These are phyloP conservation scores for Simplicillium aogashimaense DNA, from an alignment of 2,329 filamentous ascomycete genomes.

Conservation along the genomic window DNA sequence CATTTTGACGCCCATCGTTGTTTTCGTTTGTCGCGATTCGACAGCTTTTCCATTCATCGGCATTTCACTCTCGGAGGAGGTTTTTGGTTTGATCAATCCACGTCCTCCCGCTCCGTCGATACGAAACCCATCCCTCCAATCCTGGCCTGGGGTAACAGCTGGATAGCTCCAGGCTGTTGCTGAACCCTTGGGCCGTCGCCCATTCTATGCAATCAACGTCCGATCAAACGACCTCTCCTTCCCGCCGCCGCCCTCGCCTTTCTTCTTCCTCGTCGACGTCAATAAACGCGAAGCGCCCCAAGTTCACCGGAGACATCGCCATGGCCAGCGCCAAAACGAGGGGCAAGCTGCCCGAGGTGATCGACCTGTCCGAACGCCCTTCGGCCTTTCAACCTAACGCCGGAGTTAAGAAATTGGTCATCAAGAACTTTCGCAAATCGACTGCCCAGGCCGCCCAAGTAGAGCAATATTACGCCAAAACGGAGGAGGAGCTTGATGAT, in stretches of 20 bases:
- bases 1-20: too few relatives aligned
- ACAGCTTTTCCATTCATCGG: too few relatives aligned
- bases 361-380: slow-evolving; percentile 22
- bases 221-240: slow-evolving; percentile 18
- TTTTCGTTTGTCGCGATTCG: too few relatives aligned
- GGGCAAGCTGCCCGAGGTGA: slow-evolving; percentile 28
- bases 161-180: not conserved
- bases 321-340: slow-evolving; percentile 26
- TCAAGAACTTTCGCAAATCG: slow-evolving; percentile 75
- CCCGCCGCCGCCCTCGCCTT: slow-evolving; percentile 27
- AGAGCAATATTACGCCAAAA: slow-evolving; percentile 68
- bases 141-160: not conserved
- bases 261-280: slow-evolving; percentile 20
- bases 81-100: too few relatives aligned
- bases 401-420: slow-evolving; percentile 77
- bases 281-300: slow-evolving; percentile 20
- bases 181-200: too few relatives aligned
- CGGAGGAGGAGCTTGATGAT: slow-evolving; percentile 62
- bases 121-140: too few relatives aligned
- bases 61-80: too few relatives aligned
- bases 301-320: slow-evolving; percentile 14
- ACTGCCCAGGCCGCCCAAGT: slow-evolving; percentile 49
- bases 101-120: too few relatives aligned
- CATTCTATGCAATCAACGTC: slow-evolving; percentile 22
- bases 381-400: slow-evolving; percentile 58